phyloP scores from a whole-genome alignment of 2,329 filamentous ascomycete species.

The Exophiala aquamarina region DNA sequence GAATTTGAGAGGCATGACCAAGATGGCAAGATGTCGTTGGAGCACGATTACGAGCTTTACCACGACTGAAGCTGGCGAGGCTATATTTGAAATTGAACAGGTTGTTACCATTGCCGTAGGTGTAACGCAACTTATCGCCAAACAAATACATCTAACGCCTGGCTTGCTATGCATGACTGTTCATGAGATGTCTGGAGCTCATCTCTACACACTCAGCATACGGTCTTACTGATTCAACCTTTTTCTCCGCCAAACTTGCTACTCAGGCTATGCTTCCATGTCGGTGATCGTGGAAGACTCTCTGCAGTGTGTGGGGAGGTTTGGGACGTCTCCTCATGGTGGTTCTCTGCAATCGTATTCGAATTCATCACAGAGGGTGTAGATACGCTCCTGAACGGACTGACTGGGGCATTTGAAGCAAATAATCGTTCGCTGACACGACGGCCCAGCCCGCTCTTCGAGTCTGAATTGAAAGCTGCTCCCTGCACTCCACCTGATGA shows the following conservation, averaged over 20 bases:
- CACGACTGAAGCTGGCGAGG: too few species aligned
- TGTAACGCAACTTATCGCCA: too few species aligned
- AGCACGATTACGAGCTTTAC: too few species aligned
- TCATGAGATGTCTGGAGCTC: too few species aligned
- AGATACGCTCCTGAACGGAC: conserved; percentile 13
- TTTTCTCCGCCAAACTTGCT: not conserved
- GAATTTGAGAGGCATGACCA: too few species aligned
- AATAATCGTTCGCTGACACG: conserved; percentile 28
- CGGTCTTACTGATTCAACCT: too few species aligned
- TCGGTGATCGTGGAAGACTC: not conserved
- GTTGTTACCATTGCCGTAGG: too few species aligned
- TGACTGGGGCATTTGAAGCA: conserved; percentile 15
- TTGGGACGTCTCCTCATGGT: not conserved
- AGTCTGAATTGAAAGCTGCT: conserved; percentile 24
- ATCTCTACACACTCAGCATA: too few species aligned
- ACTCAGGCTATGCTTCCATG: not conserved
- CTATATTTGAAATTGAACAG: too few species aligned
- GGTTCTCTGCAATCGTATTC: not conserved
- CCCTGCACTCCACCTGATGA: conserved; percentile 5
- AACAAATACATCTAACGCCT: too few species aligned
- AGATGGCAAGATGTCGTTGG: too few species aligned
- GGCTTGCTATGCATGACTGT: too few species aligned
- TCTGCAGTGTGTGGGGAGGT: not conserved
- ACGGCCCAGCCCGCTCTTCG: conserved; percentile 22
- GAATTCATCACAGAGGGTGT: not conserved